Conservation (phyloP, 345 rosid species). For the Sonneratia caseolaris region DNA sequence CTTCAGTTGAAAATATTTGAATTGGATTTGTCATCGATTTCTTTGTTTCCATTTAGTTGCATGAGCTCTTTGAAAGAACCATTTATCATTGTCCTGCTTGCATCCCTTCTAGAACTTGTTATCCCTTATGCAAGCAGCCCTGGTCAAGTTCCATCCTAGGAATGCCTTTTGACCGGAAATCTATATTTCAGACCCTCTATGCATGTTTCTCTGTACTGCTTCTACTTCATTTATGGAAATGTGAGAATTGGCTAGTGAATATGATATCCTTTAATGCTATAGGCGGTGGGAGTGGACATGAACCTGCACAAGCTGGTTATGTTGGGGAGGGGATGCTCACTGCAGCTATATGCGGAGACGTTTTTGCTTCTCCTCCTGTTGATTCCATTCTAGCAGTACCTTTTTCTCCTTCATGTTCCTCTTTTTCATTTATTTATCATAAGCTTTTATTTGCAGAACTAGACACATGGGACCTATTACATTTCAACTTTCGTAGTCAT, state of each 20-base stretch:
- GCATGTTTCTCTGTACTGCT: neutral
- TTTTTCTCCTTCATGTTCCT: constrained; percentile 6
- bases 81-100: neutral
- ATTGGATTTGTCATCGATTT: neutral
- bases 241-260: neutral
- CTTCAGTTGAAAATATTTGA: neutral
- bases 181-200: neutral
- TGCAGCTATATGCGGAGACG: constrained; percentile 91
- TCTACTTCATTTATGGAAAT: neutral
- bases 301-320: constrained; percentile 95
- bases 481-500: neutral
- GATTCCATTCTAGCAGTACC: constrained; percentile 88
- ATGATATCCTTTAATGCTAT: neutral
- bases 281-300: constrained; percentile 99
- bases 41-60: neutral
- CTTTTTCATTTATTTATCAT: neutral
- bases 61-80: neutral
- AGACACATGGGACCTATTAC: neutral
- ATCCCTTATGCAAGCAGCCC: neutral
- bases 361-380: constrained; percentile 88
- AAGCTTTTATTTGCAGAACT: neutral
- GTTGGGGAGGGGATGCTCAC: constrained; percentile 99
- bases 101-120: neutral
- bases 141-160: neutral
- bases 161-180: neutral